Evolutionary conservation across 352 stramenopile genomes (phyloP), one percentile per base, ranked within the genome.

Genomic region (Globisporangium middletonii): DNA sequence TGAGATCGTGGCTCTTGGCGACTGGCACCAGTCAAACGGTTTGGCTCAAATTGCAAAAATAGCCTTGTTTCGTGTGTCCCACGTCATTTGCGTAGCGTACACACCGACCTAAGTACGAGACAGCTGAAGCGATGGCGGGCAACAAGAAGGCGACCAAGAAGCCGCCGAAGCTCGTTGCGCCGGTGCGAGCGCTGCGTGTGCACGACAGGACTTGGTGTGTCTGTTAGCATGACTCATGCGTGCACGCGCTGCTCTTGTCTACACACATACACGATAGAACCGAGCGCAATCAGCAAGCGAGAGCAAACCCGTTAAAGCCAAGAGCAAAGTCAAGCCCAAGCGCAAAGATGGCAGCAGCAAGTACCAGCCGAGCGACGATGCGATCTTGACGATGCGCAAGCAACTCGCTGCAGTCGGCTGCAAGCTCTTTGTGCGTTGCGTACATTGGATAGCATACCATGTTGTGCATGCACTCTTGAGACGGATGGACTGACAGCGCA

Each of bases 351-450:
- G 18, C 28, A 63, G 51, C 30, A 68, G 51, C 30, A 68, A 69
- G 56, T 67, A 51, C 43, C n/a, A 43, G 19, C n/a, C 60, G 15
- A 70, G 79, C 28, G 77, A 85, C n/a, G 74, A 88, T 41, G 68
- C 63, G 8, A 59, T 91, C 5, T 67, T 79, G 38, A 42, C 65
- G 28, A 83, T 93, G 73, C 67, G 81, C 43, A 76, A 71, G 62
- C 65, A 83, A 47, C 60, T 93, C 46, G 66, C 68, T 2, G 51
- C 63, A 16, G 50, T 88, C 28, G 83, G 79, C 33, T 89, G 79
- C 68, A 89, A 93, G 55, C 63, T 93, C n/a, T 69, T 76, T 50
- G 73, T 83, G 23, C 13, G 48, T 61, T 9, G 7, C 33, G 3
- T 11, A 9, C 7, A 11, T 11, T 38, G 7, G 33, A 38, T 9